phyloP scores from a whole-genome alignment of 345 rosid genomes.

The Orychophragmus violaceus region DNA sequence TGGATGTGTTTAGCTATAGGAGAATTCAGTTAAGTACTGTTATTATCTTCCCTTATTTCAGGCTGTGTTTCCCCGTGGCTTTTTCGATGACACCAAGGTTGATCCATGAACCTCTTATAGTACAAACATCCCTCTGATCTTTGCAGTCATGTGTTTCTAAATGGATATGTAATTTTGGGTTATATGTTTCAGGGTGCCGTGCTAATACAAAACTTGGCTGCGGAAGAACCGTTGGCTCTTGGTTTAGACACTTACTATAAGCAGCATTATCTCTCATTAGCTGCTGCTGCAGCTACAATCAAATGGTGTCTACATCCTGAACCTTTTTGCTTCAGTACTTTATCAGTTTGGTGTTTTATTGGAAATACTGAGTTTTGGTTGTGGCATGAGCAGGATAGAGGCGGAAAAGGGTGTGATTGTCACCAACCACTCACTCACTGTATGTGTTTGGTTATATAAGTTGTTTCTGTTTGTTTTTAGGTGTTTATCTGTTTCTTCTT shows the following conservation, averaged over 20 bases:
- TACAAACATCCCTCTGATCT: conserved; percentile 6
- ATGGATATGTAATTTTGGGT: conserved; percentile 20
- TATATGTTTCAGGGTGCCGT: conserved; percentile 65
- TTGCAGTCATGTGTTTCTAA: conserved; percentile 14
- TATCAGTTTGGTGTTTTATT: background rate
- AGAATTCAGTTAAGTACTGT: background rate
- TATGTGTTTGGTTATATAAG: conserved; percentile 31
- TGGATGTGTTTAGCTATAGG: background rate
- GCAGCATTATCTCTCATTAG: conserved; percentile 92
- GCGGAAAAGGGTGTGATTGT: conserved; percentile 86
- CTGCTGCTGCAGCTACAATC: conserved; percentile 84
- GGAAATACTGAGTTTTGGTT: conserved; percentile 18
- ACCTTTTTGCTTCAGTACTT: conserved; percentile 1
- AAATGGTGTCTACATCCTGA: conserved; percentile 54
- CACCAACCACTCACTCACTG: conserved; percentile 84
- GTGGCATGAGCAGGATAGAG: conserved; percentile 61
- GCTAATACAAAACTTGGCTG: conserved; percentile 71
- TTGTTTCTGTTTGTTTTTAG: background rate
- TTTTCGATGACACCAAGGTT: conserved; percentile 98
- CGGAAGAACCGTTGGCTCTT: conserved; percentile 84
- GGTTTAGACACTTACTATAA: conserved; percentile 90
- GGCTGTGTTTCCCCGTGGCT: conserved; percentile 84
- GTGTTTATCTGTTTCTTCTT: background rate
- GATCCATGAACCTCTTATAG: background rate
- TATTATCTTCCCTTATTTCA: conserved; percentile 26